A percentile compares a stretch with the other conserved stretches of the same genome.
Evolutionary conservation across 2,329 filamentous ascomycete species (phyloP).

Genomic region (Whalleya microplaca): DNA sequence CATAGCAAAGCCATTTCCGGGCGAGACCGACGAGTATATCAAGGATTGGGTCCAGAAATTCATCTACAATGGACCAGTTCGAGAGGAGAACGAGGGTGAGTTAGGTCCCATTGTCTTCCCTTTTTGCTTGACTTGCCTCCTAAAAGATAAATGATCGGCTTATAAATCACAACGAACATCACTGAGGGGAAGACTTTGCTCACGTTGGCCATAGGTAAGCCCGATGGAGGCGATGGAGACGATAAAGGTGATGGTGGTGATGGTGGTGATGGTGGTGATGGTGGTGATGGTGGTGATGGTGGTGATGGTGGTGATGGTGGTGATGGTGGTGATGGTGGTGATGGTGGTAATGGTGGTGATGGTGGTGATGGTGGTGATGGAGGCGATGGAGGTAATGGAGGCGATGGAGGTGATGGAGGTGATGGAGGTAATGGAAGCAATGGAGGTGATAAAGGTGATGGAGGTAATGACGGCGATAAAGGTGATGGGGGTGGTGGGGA

Average conservation of each 20-base stretch:
- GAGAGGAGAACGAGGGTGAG: background rate
- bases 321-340: background rate
- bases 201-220: too few relatives aligned
- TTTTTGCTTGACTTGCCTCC: background rate
- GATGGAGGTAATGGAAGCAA: background rate
- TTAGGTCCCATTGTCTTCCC: background rate
- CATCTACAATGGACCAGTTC: constrained; percentile 10
- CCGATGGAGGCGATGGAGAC: background rate
- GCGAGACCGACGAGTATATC: constrained; percentile 20
- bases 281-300: background rate
- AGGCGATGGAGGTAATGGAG: background rate
- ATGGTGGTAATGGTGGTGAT: background rate
- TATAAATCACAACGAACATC: too few relatives aligned
- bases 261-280: background rate
- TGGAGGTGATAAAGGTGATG: too few relatives aligned
- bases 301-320: background rate
- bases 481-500: background rate
- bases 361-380: background rate
- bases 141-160: too few relatives aligned
- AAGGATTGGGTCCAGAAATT: constrained; percentile 21
- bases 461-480: background rate
- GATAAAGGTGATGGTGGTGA: background rate
- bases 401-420: background rate
- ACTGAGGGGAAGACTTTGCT: too few relatives aligned
- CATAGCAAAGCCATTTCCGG: background rate